phyloP scores from a whole-genome alignment of 805 yeast genomes.

The Saccharomycopsis sp. region DNA sequence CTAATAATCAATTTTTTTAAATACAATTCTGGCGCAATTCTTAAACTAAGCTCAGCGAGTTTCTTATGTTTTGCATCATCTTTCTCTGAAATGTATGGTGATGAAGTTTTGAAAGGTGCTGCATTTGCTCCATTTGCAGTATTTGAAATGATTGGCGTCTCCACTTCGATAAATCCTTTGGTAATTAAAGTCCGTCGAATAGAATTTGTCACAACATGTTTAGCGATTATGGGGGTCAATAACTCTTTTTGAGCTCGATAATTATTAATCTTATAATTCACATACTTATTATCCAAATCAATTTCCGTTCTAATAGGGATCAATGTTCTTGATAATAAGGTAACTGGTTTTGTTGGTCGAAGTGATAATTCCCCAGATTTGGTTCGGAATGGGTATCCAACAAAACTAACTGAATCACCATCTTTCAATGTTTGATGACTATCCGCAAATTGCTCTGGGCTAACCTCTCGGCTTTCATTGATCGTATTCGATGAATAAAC shows the following conservation, averaged over 20 bases:
- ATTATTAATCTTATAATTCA: slow-evolving; percentile 13
- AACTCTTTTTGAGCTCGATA: neutral
- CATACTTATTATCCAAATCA: slow-evolving; percentile 19
- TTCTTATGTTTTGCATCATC: slow-evolving; percentile 24
- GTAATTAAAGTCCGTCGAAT: slow-evolving; percentile 51
- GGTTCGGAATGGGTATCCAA: slow-evolving; percentile 71
- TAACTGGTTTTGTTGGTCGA: slow-evolving; percentile 43
- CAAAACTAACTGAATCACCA: slow-evolving; percentile 65
- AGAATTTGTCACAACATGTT: slow-evolving; percentile 47
- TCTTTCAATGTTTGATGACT: slow-evolving; percentile 41
- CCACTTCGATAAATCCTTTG: slow-evolving; percentile 66
- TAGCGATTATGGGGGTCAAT: slow-evolving; percentile 30
- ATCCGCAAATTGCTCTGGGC: slow-evolving; percentile 7
- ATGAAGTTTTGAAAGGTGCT: slow-evolving; percentile 63
- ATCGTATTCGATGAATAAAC: slow-evolving; percentile 31
- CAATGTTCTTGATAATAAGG: slow-evolving; percentile 60
- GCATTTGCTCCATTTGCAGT: slow-evolving; percentile 91
- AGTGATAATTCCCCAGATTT: slow-evolving; percentile 74
- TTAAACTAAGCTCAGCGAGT: slow-evolving; percentile 41
- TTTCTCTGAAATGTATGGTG: slow-evolving; percentile 26
- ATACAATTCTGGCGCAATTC: slow-evolving; percentile 95
- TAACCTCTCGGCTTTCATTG: slow-evolving; percentile 1
- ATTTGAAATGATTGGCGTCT: slow-evolving; percentile 73
- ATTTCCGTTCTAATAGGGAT: slow-evolving; percentile 38
- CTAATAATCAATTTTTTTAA: slow-evolving; percentile 96